Base-by-base conservation (phyloP, 257 asterid genomes). In the Thymus mandschuricus region DNA sequence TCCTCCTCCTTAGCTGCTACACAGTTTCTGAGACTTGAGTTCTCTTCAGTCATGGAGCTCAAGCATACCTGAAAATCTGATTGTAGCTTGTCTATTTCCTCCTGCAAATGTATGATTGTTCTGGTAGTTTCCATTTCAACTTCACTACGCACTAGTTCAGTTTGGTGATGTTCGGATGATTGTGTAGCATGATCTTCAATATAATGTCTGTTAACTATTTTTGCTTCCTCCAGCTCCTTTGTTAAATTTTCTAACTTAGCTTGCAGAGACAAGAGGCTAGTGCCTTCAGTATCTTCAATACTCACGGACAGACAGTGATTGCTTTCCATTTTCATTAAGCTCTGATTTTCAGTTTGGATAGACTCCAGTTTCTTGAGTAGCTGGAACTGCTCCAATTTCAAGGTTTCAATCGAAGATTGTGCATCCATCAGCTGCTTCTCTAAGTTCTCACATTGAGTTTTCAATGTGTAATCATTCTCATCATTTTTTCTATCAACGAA, bases 61-160 rank as follows among this genome's bases (percentile, higher is more conserved):
- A 88, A 64, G 69, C 82, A 70, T 69, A 66, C 87, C 57, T 82
- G 83, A 66, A 82, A 82, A 76, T 89, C 92, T 55, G 85, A 75
- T 76, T 87, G 83, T 60, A 89, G 84, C 58, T 76, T 62, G 64
- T 82, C 86, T 66, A 86, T 77, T 77, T 92, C 98, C 70, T 88
- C 95, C 77, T 85, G 98, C 79, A 88, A 80, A 69, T 85, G 82
- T 48, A 86, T 80, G 60, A 88, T 86, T 65, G 92, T 81, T 74
- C 78, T 80, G 66, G 91, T 70, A 45, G 96, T 84, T 83, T 88
- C 96, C 84, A 78, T 72, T 83, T 88, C 96, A 8, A 85, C 91
- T 81, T 86, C 96, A 75, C 63, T 62, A 41, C 77, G 81, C 62
- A 88, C 82, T 29, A 81, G 44, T 70, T 89, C 92, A 77, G 75